Evolutionary conservation across 2,329 filamentous ascomycete species (phyloP).

Genomic region (Colletotrichum acutatum): DNA sequence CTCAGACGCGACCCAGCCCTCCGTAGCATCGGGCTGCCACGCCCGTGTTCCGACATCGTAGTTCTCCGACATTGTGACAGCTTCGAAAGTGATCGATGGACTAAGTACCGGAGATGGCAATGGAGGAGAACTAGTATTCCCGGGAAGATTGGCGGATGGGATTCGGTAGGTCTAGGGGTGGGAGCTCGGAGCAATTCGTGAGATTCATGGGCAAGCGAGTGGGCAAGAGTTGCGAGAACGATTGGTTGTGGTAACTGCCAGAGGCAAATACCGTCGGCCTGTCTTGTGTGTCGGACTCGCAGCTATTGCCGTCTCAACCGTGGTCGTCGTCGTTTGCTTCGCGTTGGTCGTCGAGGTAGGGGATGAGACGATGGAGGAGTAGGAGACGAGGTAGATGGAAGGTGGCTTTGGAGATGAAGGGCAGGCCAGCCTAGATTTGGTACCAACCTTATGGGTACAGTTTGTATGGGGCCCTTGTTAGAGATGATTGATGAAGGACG

Average conservation of each 20-base stretch:
- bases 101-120: conserved; percentile 22
- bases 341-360: neutral
- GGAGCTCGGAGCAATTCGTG: conserved; percentile 26
- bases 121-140: conserved; percentile 26
- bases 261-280: neutral
- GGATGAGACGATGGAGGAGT: neutral
- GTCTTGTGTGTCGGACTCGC: neutral
- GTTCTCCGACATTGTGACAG: conserved; percentile 81
- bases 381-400: neutral
- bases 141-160: conserved; percentile 14
- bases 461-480: neutral
- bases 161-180: conserved; percentile 30
- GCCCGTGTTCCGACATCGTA: conserved; percentile 97
- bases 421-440: neutral
- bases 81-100: conserved; percentile 24
- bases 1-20: conserved; percentile 98
- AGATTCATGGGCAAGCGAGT: conserved; percentile 33
- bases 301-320: neutral
- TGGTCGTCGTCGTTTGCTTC: neutral
- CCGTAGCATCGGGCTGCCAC: conserved; percentile 96
- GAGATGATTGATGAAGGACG: conserved; percentile 6
- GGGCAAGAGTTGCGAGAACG: neutral
- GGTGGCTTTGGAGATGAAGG: conserved; percentile 5
- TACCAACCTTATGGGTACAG: neutral
- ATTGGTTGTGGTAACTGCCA: conserved; percentile 6